Evolutionary conservation across 768 basidiomycete genomes (phyloP), one percentile per base, ranked within the genome.

Genomic region (Saitozyma sp.): DNA sequence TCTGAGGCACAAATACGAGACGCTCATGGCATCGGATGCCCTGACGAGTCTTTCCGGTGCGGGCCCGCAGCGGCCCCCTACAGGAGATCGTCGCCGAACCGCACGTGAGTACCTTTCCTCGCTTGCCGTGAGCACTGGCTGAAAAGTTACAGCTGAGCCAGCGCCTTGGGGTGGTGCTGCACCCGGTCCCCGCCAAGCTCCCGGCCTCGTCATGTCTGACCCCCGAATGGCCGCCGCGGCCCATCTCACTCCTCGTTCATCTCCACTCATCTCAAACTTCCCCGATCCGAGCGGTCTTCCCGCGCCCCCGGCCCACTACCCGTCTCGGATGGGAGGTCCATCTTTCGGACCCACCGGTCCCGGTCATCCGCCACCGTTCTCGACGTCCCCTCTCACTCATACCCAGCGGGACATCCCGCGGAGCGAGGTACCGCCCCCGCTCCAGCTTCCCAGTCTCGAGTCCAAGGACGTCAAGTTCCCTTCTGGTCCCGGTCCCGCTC

Each of bases 1-100:
- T 8, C 48, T 63, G 11, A n/a, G 59, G 50, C 51, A 63, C 1
- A 50, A 50, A 19, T 66, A 66, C 40, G 68, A 70, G n/a, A n/a
- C 20, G 11, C 29, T 63, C 29, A 20, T 58, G 61, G 57, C 65
- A 1, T 59, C 39, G 16, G 65, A 63, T 19, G 40, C 56, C 10
- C 13, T 38, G 7, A 13, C 51, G 20, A 52, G 3, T 17, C 46
- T 17, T 48, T 48, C 46, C 29, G 29, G 29, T 29, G 29, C 29
- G 5, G 29, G 29, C 29, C 29, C 29, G 29, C 29, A 29, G 29
- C 29, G 29, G 29, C 29, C 29, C 29, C 29, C 29, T 29, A 29
- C 29, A 2, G 29, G 29, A 29, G 29, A 29, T 29, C 29, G 29
- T 29, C 29, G 29, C 5, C 29, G 29, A 29, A 29, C 29, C 29